Evolutionary conservation across 2,329 filamentous ascomycete species (phyloP), one percentile per base, ranked within the genome.

Genomic region (Fusarium hostae): DNA sequence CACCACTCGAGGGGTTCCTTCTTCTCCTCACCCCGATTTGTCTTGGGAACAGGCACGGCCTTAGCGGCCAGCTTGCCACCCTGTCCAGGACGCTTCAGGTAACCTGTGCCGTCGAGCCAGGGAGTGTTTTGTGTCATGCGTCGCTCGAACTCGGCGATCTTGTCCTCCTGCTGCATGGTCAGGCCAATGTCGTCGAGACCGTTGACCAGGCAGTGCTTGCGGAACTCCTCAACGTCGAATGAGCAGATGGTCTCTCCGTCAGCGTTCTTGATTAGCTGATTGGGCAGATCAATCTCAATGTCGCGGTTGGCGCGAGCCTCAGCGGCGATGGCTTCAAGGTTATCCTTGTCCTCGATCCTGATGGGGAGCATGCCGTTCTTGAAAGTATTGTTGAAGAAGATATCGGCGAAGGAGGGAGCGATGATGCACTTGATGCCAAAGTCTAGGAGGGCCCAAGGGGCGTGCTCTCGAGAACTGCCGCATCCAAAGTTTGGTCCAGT

Each of bases 311-410:
- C 92, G 40, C 87, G 87, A 37, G 95, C 95, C 82, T 97, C 93
- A 30, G 86, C 89, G 40, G 92, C 91, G 71, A 98, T 90, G 68
- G 86, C 86, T 45, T 92, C 86, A 7, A 98, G 84, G 35, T 88
- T 86, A 3, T 83, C 85, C 72, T 89, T 83, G 80, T 95, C 90
- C 35, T 87, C 84, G 79, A 98, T 92, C 65, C 87, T 84, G 68
- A 98, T 90, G 51, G 95, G 95, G 71, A 98, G 86, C 96, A 98
- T 98, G 85, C 95, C 95, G 85, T 99, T 99, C 88, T 99, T 98
- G 89, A 98, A 98, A n/a, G 93, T 96, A 87, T 99, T 99, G 89
- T 97, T 98, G 89, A 95, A 97, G 90, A 98, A 98, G 82, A 99
- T 99, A 65, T 84, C 82, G 66, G 82, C 85, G 69, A 88, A 90